These are phyloP conservation scores for Fagopyrum tataricum DNA, from an alignment of 148 eudicot species.

Conservation along the genomic window DNA sequence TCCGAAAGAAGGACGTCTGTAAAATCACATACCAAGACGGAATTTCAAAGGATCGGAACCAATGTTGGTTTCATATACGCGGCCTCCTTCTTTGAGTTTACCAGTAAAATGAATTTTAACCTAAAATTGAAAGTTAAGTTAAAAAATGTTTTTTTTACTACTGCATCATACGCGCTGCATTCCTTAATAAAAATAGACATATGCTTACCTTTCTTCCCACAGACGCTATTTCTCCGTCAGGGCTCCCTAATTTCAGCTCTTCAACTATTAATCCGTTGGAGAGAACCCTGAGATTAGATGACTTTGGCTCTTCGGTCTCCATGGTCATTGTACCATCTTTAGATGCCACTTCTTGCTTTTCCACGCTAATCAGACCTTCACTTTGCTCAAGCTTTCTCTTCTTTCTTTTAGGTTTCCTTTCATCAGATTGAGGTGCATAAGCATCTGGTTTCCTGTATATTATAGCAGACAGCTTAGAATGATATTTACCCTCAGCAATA, in stretches of 20 bases:
- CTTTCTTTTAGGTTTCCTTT: slow-evolving; percentile 44
- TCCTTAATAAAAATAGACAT: background rate
- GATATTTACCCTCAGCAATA: background rate
- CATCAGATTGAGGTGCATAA: slow-evolving; percentile 28
- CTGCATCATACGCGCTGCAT: background rate
- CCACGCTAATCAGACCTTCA: slow-evolving; percentile 17
- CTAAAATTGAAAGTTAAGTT: slow-evolving; percentile 24
- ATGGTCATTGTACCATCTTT: slow-evolving; percentile 9
- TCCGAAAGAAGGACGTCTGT: background rate
- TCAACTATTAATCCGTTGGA: slow-evolving; percentile 31
- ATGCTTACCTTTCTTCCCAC: slow-evolving; percentile 30
- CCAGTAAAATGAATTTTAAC: slow-evolving; percentile 56
- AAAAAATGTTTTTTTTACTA: background rate
- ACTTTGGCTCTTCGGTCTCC: slow-evolving; percentile 18
- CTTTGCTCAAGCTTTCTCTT: slow-evolving; percentile 27
- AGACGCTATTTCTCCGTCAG: slow-evolving; percentile 29
- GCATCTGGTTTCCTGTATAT: slow-evolving; percentile 25
- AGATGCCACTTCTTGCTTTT: background rate
- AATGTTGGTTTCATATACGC: slow-evolving; percentile 39
- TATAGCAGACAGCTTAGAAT: background rate
- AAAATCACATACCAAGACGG: slow-evolving; percentile 51
- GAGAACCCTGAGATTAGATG: slow-evolving; percentile 25
- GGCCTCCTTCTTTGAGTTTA: slow-evolving; percentile 50
- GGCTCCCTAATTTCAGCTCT: slow-evolving; percentile 26
- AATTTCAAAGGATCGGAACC: slow-evolving; percentile 53